These are phyloP conservation scores for Suaeda aralocaspica DNA, from an alignment of 148 eudicot species.

Conservation along the genomic window DNA sequence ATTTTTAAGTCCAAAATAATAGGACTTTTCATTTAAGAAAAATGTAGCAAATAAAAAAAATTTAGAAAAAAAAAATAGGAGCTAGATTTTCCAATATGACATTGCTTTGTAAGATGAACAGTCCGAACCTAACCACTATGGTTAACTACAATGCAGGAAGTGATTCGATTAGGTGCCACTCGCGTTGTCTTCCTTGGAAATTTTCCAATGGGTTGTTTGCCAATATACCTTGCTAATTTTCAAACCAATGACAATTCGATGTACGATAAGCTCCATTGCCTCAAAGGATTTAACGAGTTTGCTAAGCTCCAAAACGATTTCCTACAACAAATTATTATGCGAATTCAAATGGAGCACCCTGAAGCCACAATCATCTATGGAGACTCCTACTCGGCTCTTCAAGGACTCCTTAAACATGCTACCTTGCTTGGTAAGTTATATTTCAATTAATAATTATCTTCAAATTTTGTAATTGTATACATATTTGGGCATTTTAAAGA, in stretches of 20 bases:
- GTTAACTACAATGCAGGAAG: slow-evolving; percentile 27
- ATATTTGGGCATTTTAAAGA: too few relatives aligned
- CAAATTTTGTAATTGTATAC: too few relatives aligned
- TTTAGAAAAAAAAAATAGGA: too few relatives aligned
- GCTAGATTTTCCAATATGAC: too few relatives aligned
- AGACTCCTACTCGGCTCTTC: slow-evolving; percentile 26
- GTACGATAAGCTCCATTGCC: slow-evolving; percentile 25
- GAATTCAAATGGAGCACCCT: slow-evolving; percentile 19
- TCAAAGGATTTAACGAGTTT: slow-evolving; percentile 15
- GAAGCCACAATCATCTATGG: slow-evolving; percentile 21
- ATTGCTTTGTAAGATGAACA: too few relatives aligned
- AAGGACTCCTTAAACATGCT: slow-evolving; percentile 18
- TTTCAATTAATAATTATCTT: background rate
- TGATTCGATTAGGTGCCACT: slow-evolving; percentile 27
- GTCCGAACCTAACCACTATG: background rate
- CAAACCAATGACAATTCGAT: background rate
- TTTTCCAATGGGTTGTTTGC: slow-evolving; percentile 29
- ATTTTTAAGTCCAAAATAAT: too few relatives aligned
- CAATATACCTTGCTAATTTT: background rate
- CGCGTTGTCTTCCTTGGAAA: slow-evolving; percentile 31
- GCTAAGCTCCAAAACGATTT: slow-evolving; percentile 13
- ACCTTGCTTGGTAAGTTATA: slow-evolving; percentile 24
- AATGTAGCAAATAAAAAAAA: too few relatives aligned
- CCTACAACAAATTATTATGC: slow-evolving; percentile 1
- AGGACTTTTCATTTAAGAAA: too few relatives aligned